A percentile compares a stretch with the other conserved stretches of the same genome.
phyloP scores from a whole-genome alignment of 2,329 filamentous ascomycete genomes.

The Pyrenophora teres region DNA sequence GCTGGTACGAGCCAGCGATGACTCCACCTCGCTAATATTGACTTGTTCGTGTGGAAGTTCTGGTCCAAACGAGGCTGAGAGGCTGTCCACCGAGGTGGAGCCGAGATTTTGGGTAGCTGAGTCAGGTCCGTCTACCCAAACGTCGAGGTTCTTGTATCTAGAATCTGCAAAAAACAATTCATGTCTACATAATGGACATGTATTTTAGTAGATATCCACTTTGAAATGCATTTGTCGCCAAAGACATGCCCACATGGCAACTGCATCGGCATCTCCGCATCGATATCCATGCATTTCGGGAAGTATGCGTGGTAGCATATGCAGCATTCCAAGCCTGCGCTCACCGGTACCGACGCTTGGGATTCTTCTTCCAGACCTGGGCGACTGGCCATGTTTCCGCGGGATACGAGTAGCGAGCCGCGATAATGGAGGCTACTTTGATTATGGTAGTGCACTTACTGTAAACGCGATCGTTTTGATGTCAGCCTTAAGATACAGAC shows the following conservation, averaged over 20 bases:
- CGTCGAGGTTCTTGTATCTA: not conserved
- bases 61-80: not conserved
- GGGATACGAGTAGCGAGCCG: constrained; percentile 4
- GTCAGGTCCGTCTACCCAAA: constrained; percentile 2
- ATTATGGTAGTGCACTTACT: not conserved
- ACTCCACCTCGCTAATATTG: not conserved
- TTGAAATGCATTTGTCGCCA: constrained; percentile 18
- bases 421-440: not conserved
- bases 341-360: constrained; percentile 9
- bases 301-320: constrained; percentile 20
- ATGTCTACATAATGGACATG: constrained; percentile 23
- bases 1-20: not conserved
- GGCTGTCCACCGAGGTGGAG: not conserved
- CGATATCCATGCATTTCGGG: not conserved
- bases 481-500: constrained; percentile 3
- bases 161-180: not conserved
- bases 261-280: constrained; percentile 15
- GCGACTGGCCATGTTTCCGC: constrained; percentile 1
- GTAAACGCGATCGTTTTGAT: constrained; percentile 7
- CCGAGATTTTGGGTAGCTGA: constrained; percentile 2
- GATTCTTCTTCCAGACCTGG: not conserved
- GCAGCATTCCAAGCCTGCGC: constrained; percentile 9
- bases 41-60: not conserved
- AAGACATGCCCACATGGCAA: constrained; percentile 23
- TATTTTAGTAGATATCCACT: constrained; percentile 14